Base-by-base conservation (phyloP, 2,329 filamentous ascomycete genomes). In the Byssoonygena ceratinophila region DNA sequence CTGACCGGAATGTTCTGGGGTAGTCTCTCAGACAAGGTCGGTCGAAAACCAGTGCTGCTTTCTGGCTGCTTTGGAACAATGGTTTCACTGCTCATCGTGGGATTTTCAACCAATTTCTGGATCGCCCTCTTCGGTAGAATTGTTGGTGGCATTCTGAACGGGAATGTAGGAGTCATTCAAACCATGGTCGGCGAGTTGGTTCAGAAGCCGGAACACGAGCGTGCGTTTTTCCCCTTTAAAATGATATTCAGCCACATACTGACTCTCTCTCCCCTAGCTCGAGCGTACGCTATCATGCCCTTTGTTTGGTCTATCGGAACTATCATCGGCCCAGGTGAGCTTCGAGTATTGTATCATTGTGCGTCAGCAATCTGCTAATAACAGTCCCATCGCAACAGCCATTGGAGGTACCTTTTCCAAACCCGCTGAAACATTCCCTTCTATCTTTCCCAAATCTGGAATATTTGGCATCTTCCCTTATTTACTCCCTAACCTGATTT, bases 161-260 rank as follows among this genome's bases (percentile, higher is more conserved):
- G 91, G 51, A 97, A 96, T 64, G 83, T 91, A 23, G 86, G 92
- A 1, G 96, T 96, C 55, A 84, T 96, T 57, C 75, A 90, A 58
- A 94, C 88, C n/a, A 90, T 92, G 73, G 89, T 96, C 1, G 91
- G 90, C 0, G 91, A 96, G 67, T 83, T 96, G 77, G 89, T 95
- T 1, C 86, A 87, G 0, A 82, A 91, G 65, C 88, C 79, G 65
- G 85, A 89, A 63, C 74, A 95, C 9, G 91, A 96, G 63, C 90
- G 85, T 61, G 53, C 11, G 57, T 43, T 23, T 16, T 40, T 22
- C 20, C 25, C 11, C 1, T 16, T 36, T 8, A 40, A 16, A 12
- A 20, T 41, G n/a, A 32, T 5, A 27, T 29, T 27, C 11, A 32
- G 32, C 9, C n/a, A n/a, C 25, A 18, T 43, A 5, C 27, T 54